Evolutionary conservation across 78 protist genomes (phyloP), one percentile per base, ranked within the genome.

Genomic region (Emiliania huxleyi): DNA sequence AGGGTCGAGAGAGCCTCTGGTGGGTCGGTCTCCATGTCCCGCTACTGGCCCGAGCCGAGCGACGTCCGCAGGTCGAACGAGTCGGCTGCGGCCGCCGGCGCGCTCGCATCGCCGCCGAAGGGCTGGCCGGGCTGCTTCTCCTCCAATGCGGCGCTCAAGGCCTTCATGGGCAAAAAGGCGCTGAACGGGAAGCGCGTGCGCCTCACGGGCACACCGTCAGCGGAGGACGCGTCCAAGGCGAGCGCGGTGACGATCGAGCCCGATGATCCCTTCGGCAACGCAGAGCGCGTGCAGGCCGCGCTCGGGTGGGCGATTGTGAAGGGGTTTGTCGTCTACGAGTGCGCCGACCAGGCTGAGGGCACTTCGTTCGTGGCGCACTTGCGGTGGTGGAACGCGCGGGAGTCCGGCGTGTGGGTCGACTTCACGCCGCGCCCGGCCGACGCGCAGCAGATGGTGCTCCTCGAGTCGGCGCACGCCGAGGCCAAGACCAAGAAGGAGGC

Each of bases 371-470:
- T 37, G n/a, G 85, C 48, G 46, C 85, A 77, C 85, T 40, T 23
- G 85, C 85, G 85, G 15, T 77, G 85, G 85, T 77, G 85, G 85
- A 77, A 77, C 46, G 19, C 15, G 15, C 37, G 11, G 46, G 48
- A 2, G 48, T 22, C 85, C 21, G 85, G 85, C n/a, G 46, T 77
- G 35, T 77, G 85, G 85, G 85, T 77, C 85, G 85, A 77, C 85
- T 37, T 40, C 48, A 77, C 85, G 85, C 85, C 85, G 85, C 85
- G 85, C 48, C 48, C 29, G 48, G 48, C 11, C 25, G 46, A 29
- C 48, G 15, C 3, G 33, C 11, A 11, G 48, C 35, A 77, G 85
- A 37, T 77, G 48, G 85, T 77, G 85, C 85, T 77, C 18, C 44
- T 77, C 48, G 85, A 77, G 85, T 77, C 85, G 1, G 46, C n/a